phyloP scores from a whole-genome alignment of 1,284 basidiomycete genomes.

The Ustilago bromivora region DNA sequence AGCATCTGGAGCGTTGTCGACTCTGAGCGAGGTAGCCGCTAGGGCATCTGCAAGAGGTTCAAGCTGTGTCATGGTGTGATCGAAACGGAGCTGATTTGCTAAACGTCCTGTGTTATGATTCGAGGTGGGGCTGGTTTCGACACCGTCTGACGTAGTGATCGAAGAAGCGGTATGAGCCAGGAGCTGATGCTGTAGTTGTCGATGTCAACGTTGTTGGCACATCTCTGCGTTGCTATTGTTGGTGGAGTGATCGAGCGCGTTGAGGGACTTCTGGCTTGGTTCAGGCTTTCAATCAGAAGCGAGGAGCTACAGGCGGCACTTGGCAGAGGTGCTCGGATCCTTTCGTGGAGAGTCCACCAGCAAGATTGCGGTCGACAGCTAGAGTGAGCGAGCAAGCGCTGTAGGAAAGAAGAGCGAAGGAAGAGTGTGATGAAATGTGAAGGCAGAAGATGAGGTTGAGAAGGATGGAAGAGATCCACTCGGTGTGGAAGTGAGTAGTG shows the following conservation, averaged over 20 bases:
- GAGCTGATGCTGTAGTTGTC: constrained; percentile 1
- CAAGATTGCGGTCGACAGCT: not conserved
- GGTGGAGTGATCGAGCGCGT: not conserved
- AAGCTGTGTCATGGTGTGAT: constrained; percentile 28
- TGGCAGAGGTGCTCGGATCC: not conserved
- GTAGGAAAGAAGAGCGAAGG: not conserved
- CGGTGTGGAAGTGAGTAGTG: not conserved
- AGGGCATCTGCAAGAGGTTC: constrained; percentile 21
- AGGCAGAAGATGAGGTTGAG: not conserved
- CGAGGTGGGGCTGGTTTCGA: not conserved
- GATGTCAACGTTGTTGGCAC: constrained; percentile 11
- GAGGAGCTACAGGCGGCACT: not conserved
- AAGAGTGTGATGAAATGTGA: constrained; percentile 1
- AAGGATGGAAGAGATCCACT: not conserved
- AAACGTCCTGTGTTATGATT: not conserved
- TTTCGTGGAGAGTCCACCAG: not conserved
- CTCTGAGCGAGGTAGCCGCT: constrained; percentile 13
- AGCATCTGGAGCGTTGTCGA: not conserved
- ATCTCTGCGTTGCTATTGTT: constrained; percentile 10
- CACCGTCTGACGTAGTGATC: not conserved
- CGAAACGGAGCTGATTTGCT: not conserved
- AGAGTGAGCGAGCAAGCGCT: not conserved
- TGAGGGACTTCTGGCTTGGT: not conserved
- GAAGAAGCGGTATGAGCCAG: not conserved
- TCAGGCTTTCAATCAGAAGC: not conserved